phyloP scores from a whole-genome alignment of 805 yeast genomes.

The Lipomyces oligophaga region DNA sequence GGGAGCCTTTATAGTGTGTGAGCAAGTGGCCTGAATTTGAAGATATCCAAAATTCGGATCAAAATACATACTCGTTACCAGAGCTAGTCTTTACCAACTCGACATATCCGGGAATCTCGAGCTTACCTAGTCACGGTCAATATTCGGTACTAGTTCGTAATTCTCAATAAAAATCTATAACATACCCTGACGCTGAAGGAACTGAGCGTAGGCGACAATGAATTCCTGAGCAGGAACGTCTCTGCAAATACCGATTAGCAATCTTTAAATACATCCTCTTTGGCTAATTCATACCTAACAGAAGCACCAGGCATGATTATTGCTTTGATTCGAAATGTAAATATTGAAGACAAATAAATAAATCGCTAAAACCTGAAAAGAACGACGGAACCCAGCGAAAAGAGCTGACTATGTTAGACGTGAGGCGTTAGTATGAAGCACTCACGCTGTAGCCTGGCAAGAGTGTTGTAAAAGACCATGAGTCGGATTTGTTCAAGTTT shows the following conservation, averaged over 20 bases:
- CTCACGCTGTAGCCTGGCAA: not conserved
- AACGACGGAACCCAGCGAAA: not conserved
- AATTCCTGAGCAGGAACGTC: conserved; percentile 99
- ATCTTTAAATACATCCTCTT: not conserved
- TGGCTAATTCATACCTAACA: conserved; percentile 78
- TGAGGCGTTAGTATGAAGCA: not conserved
- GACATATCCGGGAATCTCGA: conserved; percentile 99
- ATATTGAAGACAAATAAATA: not conserved
- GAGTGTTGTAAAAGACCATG: conserved; percentile 1
- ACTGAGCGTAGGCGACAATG: conserved; percentile 98
- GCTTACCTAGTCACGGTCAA: conserved; percentile 48
- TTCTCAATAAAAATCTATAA: not conserved
- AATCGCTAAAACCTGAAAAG: not conserved
- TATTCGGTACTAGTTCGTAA: not conserved
- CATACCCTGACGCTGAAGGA: conserved; percentile 97
- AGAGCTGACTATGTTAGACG: too few relatives aligned
- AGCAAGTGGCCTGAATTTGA: not conserved
- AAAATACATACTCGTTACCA: conserved; percentile 71
- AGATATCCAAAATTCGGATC: not conserved
- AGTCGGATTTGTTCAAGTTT: not conserved
- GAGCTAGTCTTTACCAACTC: conserved; percentile 98
- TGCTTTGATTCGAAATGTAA: not conserved
- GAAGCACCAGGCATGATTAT: conserved; percentile 89
- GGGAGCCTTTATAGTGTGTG: conserved; percentile 52
- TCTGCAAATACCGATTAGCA: conserved; percentile 44